Percentiles rank a stretch among this genome's conserved stretches.
Conservation (phyloP, 768 basidiomycete genomes). For the Xerocomellus intermedius region DNA sequence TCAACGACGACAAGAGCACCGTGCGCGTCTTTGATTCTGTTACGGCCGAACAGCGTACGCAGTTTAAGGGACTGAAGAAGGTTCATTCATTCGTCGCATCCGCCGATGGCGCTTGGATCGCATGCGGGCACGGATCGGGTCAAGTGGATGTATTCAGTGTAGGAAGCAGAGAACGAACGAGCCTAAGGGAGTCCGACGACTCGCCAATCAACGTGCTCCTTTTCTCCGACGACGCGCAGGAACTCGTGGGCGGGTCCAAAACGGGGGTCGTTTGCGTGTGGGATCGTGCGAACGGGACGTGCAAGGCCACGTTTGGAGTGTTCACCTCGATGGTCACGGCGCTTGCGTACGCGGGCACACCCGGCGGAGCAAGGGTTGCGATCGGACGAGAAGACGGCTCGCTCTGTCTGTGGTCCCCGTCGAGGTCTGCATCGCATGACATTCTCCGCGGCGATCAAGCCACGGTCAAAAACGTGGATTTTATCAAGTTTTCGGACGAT, state of each 20-base stretch:
- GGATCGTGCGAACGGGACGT: constrained; percentile 16
- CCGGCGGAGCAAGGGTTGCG: constrained; percentile 1
- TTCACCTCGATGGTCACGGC: constrained; percentile 17
- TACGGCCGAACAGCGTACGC: constrained; percentile 5
- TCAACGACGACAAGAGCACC: constrained; percentile 7
- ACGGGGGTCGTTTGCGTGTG: constrained; percentile 17
- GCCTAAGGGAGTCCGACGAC: neutral
- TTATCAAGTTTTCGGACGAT: constrained; percentile 12
- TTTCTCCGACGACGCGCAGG: constrained; percentile 17
- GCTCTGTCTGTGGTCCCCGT: constrained; percentile 16
- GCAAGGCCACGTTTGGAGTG: constrained; percentile 1
- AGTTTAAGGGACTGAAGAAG: constrained; percentile 13
- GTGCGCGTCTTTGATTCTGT: constrained; percentile 10
- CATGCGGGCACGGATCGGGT: constrained; percentile 7
- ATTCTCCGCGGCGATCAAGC: constrained; percentile 3
- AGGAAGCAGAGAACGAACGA: neutral
- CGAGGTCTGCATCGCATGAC: constrained; percentile 12
- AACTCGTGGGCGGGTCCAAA: constrained; percentile 21
- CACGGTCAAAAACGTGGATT: neutral
- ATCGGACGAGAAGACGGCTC: constrained; percentile 23
- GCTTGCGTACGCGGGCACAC: constrained; percentile 4
- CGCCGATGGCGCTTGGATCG: constrained; percentile 2
- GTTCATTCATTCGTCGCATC: constrained; percentile 3
- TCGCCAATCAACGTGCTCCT: neutral
- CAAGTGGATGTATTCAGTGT: constrained; percentile 3